phyloP scores from a whole-genome alignment of 2,329 filamentous ascomycete genomes.

The Ascosphaera pollenicola region DNA sequence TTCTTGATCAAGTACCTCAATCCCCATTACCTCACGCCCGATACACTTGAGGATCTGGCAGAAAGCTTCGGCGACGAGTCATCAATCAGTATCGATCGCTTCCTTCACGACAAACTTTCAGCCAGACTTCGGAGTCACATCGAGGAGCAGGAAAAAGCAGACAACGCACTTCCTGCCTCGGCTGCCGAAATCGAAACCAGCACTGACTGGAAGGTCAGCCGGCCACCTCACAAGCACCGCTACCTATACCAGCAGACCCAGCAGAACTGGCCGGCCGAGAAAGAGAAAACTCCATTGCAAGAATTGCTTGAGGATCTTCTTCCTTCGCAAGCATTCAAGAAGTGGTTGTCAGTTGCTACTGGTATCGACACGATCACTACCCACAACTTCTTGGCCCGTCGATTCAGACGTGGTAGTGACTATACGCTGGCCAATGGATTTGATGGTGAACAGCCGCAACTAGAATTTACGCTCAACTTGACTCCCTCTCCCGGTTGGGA shows the following conservation, averaged over 20 bases:
- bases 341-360: slow-evolving; percentile 74
- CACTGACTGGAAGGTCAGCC: slow-evolving; percentile 50
- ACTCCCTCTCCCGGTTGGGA: slow-evolving; percentile 78
- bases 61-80: slow-evolving; percentile 65
- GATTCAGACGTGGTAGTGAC: slow-evolving; percentile 70
- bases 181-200: slow-evolving; percentile 35
- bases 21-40: slow-evolving; percentile 76
- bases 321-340: slow-evolving; percentile 65
- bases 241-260: slow-evolving; percentile 54
- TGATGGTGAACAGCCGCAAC: slow-evolving; percentile 42
- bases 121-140: slow-evolving; percentile 49
- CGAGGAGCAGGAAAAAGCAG: slow-evolving; percentile 35
- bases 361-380: slow-evolving; percentile 43
- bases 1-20: slow-evolving; percentile 81
- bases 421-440: slow-evolving; percentile 86
- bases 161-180: slow-evolving; percentile 18
- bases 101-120: slow-evolving; percentile 61
- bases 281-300: slow-evolving; percentile 31
- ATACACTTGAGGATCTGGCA: slow-evolving; percentile 63
- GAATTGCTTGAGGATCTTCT: slow-evolving; percentile 66
- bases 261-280: slow-evolving; percentile 11
- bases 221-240: slow-evolving; percentile 85
- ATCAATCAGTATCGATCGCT: slow-evolving; percentile 57
- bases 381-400: slow-evolving; percentile 57
- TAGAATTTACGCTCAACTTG: slow-evolving; percentile 73